Evolutionary conservation across 2,329 filamentous ascomycete species (phyloP).

Genomic region (Aspergillus niger): DNA sequence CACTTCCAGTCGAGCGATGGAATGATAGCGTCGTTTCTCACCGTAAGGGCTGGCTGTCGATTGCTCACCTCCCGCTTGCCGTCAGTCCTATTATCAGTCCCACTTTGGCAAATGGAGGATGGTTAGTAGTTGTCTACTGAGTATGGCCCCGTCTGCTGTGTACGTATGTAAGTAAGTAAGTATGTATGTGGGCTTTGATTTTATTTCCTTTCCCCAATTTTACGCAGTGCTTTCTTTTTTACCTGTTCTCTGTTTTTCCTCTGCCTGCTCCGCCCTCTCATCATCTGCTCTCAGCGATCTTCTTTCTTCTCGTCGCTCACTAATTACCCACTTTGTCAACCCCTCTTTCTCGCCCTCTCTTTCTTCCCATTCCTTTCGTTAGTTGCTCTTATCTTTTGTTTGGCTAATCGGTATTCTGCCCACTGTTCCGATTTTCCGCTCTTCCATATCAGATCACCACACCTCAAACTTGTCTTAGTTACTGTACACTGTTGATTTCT

Average conservation of each 20-base stretch:
- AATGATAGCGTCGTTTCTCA: slow-evolving; percentile 19
- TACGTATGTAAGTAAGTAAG: not conserved
- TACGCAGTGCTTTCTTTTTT: not conserved
- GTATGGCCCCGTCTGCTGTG: not conserved
- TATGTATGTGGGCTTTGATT: not conserved
- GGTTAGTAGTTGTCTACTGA: not conserved
- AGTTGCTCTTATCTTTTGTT: not conserved
- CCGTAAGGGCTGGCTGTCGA: slow-evolving; percentile 19
- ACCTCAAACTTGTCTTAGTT: slow-evolving; percentile 5
- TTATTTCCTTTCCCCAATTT: not conserved
- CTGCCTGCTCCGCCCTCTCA: not conserved
- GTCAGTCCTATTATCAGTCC: slow-evolving; percentile 15
- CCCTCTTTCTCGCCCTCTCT: not conserved
- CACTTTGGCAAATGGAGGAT: slow-evolving; percentile 12
- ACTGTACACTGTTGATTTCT: not conserved
- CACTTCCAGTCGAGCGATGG: slow-evolving; percentile 19
- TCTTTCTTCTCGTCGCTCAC: not conserved
- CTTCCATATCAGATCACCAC: slow-evolving; percentile 15
- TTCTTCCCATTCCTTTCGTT: no score
- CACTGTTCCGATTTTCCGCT: not conserved
- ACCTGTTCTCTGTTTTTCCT: not conserved
- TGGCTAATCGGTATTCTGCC: not conserved
- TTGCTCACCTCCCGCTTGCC: slow-evolving; percentile 21
- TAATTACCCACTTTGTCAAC: not conserved
- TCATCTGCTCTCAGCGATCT: not conserved